Percentiles rank a stretch among this genome's conserved stretches.
These are phyloP conservation scores for Chlorella variabilis DNA, from an alignment of 163 green algal species.

Conservation along the genomic window DNA sequence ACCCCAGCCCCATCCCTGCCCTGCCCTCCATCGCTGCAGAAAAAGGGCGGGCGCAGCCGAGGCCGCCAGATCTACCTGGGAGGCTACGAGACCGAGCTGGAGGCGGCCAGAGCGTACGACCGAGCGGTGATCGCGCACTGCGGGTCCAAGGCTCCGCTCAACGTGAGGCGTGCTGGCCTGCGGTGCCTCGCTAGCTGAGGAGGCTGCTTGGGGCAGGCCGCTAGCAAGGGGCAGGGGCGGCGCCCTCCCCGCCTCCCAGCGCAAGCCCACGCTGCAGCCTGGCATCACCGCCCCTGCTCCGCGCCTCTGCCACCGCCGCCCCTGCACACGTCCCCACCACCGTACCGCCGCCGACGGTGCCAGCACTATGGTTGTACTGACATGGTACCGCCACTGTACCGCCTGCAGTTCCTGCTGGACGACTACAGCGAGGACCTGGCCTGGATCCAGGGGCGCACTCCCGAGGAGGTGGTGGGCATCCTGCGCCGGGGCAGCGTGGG, in stretches of 20 bases:
- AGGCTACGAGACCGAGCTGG: constrained; percentile 77
- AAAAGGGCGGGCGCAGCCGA: constrained; percentile 59
- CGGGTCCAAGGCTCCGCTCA: constrained; percentile 63
- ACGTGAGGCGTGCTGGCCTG: constrained; percentile 57
- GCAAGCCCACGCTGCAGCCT: too few species aligned
- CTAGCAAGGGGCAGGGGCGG: too few species aligned
- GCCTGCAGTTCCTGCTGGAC: constrained; percentile 66
- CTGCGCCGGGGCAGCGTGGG: constrained; percentile 73
- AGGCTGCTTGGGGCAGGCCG: too few species aligned
- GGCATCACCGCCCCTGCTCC: too few species aligned
- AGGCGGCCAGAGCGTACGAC: constrained; percentile 89
- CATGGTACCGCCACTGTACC: too few species aligned
- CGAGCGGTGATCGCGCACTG: constrained; percentile 78
- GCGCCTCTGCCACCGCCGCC: too few species aligned
- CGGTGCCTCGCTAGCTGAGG: too few species aligned
- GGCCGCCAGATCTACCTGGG: constrained; percentile 92
- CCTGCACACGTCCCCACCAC: too few species aligned
- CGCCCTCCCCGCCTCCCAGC: too few species aligned
- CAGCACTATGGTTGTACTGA: too few species aligned
- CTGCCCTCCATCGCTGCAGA: constrained; percentile 35
- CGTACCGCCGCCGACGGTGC: too few species aligned
- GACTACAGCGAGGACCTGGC: constrained; percentile 69
- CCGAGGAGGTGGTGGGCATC: constrained; percentile 72
- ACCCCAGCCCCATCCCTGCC: too few species aligned
- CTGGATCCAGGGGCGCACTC: constrained; percentile 59